A percentile compares a stretch with the other conserved stretches of the same genome.
Conservation (phyloP, 305 asterid species). For the Coffea humblotiana region DNA sequence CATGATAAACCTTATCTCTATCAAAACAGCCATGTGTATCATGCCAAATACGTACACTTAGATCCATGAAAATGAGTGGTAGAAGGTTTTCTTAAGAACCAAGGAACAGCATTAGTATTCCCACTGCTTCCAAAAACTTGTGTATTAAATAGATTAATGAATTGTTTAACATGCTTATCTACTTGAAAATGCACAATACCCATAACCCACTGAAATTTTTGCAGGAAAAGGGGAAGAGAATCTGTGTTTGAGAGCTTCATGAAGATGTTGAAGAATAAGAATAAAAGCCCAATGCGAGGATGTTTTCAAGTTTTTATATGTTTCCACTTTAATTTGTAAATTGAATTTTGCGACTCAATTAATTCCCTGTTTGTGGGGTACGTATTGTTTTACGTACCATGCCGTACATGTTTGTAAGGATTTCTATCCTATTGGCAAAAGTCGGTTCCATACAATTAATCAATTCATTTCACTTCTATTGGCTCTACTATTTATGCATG, state of each 20-base stretch:
- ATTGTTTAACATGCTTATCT: too few relatives aligned
- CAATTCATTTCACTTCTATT: neutral
- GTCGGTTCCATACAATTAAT: neutral
- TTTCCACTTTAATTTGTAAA: neutral
- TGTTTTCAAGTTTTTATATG: neutral
- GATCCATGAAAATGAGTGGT: neutral
- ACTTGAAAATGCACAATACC: neutral
- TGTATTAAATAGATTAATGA: too few relatives aligned
- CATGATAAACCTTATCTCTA: neutral
- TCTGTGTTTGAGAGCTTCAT: neutral
- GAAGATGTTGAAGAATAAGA: neutral
- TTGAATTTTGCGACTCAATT: neutral
- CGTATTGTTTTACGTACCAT: neutral
- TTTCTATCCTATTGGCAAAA: neutral
- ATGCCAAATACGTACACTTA: neutral
- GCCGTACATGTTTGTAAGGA: neutral
- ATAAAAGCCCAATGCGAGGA: neutral
- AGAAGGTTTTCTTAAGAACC: too few relatives aligned
- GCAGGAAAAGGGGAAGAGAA: neutral
- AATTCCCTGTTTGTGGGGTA: neutral
- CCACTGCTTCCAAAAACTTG: too few relatives aligned
- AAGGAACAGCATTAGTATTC: too few relatives aligned
- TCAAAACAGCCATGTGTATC: neutral
- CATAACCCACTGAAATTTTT: neutral
- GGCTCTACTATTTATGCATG: neutral